Conservation (phyloP, 352 stramenopile genomes). For the Pythium dissotocum region DNA sequence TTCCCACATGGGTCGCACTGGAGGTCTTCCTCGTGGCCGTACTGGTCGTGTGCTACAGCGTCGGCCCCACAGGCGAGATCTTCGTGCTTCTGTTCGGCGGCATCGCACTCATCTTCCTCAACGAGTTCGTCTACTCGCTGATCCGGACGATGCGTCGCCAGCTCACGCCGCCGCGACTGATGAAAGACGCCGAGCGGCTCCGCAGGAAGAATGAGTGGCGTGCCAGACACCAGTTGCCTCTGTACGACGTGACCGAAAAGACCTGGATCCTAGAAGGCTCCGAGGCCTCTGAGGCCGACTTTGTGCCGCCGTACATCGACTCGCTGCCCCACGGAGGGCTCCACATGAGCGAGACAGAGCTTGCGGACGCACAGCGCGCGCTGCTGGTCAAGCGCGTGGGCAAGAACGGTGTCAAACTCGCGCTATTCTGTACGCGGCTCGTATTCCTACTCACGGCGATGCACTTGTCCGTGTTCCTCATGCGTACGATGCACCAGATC, state of each 20-base stretch:
- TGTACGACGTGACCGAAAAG: slow-evolving; percentile 42
- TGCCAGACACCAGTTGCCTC: slow-evolving; percentile 39
- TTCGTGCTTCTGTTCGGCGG: slow-evolving; percentile 45
- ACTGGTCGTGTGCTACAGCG: slow-evolving; percentile 46
- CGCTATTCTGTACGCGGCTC: slow-evolving; percentile 65
- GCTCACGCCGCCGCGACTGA: slow-evolving; percentile 48
- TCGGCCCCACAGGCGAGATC: slow-evolving; percentile 42
- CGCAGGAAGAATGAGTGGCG: slow-evolving; percentile 59
- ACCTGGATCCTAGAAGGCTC: slow-evolving; percentile 41
- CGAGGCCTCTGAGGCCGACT: slow-evolving; percentile 32
- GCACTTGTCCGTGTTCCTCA: slow-evolving; percentile 63
- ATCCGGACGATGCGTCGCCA: slow-evolving; percentile 49
- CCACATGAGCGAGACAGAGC: slow-evolving; percentile 42
- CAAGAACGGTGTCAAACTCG: slow-evolving; percentile 56
- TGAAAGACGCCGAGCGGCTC: slow-evolving; percentile 62
- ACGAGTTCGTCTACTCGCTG: slow-evolving; percentile 47
- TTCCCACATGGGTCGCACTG: slow-evolving; percentile 62
- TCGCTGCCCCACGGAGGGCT: slow-evolving; percentile 36
- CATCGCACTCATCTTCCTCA: slow-evolving; percentile 46
- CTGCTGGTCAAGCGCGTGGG: slow-evolving; percentile 40
- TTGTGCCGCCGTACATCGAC: slow-evolving; percentile 55
- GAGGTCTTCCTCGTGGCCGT: slow-evolving; percentile 44
- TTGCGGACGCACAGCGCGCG: slow-evolving; percentile 40
- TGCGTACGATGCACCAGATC: slow-evolving; percentile 51
- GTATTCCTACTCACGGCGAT: slow-evolving; percentile 76